A percentile compares a stretch with the other conserved stretches of the same genome.
phyloP scores from a whole-genome alignment of 495 filamentous ascomycete species.

The Penicillium canariense region DNA sequence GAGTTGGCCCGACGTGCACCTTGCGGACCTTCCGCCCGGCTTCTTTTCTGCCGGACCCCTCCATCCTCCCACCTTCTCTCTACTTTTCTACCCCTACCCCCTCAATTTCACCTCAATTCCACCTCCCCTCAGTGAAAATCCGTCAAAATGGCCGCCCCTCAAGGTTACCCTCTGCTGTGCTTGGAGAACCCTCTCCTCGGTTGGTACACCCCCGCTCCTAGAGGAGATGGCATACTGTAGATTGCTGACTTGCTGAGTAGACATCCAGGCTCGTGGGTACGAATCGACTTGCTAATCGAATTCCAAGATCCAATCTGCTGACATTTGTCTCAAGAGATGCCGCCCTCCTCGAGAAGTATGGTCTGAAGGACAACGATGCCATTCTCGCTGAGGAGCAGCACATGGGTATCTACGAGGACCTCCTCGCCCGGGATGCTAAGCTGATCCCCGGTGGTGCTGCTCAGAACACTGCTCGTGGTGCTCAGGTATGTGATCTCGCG shows the following conservation, averaged over 20 bases:
- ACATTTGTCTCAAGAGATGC: conserved; percentile 45
- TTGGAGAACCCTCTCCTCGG: conserved; percentile 96
- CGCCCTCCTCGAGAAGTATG: conserved; percentile 85
- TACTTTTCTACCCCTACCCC: conserved; percentile 9
- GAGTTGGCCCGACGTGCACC: conserved; percentile 7
- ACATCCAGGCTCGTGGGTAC: conserved; percentile 87
- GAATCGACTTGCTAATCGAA: conserved; percentile 14
- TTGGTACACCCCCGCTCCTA: conserved; percentile 41
- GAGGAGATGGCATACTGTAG: conserved; percentile 7
- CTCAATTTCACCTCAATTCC: conserved; percentile 3
- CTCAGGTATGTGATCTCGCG: conserved; percentile 53
- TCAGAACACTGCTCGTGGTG: conserved; percentile 96
- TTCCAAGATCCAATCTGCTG: conserved; percentile 3
- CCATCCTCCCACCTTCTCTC: conserved; percentile 22
- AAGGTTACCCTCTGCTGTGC: conserved; percentile 81
- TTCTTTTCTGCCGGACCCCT: conserved; percentile 29
- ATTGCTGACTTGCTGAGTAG: conserved; percentile 42
- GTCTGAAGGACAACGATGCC: conserved; percentile 90
- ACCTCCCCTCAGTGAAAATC: neutral
- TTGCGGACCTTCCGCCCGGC: conserved; percentile 17
- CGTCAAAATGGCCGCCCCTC: conserved; percentile 62
- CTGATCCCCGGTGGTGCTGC: conserved; percentile 95
- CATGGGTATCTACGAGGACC: conserved; percentile 83
- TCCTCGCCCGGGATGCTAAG: conserved; percentile 83
- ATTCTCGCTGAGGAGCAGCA: conserved; percentile 95